phyloP scores from a whole-genome alignment of 805 yeast species.

The Wickerhamiella siamensis region DNA sequence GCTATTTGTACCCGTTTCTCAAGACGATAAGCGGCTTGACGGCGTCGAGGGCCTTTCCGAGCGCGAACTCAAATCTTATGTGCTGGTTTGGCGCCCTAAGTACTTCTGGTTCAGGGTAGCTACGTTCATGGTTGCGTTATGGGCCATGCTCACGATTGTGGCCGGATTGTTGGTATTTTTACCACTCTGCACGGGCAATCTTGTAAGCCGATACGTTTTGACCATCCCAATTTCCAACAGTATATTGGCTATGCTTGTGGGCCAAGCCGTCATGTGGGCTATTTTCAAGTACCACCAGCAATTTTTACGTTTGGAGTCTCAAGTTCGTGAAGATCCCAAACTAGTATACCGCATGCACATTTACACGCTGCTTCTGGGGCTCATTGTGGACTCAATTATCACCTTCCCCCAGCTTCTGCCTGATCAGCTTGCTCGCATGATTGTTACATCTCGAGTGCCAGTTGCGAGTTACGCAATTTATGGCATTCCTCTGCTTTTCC shows the following conservation, averaged over 20 bases:
- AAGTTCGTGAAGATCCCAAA: neutral
- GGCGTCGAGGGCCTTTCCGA: constrained; percentile 29
- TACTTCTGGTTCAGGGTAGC: constrained; percentile 46
- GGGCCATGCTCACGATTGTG: constrained; percentile 22
- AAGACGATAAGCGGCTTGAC: constrained; percentile 48
- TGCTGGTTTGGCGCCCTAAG: constrained; percentile 81
- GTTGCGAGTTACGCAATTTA: neutral
- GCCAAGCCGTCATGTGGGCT: neutral
- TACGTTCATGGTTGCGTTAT: constrained; percentile 32
- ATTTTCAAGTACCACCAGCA: neutral
- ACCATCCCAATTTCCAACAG: neutral
- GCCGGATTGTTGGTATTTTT: constrained; percentile 5
- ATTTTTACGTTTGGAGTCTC: neutral
- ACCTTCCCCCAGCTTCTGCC: neutral
- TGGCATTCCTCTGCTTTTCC: neutral
- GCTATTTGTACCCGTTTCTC: constrained; percentile 71
- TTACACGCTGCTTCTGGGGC: neutral
- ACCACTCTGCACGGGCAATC: constrained; percentile 10
- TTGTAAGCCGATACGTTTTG: neutral
- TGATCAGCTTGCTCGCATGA: neutral
- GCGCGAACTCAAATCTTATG: constrained; percentile 36
- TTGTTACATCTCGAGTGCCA: neutral
- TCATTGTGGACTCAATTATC: neutral
- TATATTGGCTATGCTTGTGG: neutral
- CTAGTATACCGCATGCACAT: neutral